Base-by-base conservation (phyloP, 352 stramenopile species). In the Elongisporangium senticosum region DNA sequence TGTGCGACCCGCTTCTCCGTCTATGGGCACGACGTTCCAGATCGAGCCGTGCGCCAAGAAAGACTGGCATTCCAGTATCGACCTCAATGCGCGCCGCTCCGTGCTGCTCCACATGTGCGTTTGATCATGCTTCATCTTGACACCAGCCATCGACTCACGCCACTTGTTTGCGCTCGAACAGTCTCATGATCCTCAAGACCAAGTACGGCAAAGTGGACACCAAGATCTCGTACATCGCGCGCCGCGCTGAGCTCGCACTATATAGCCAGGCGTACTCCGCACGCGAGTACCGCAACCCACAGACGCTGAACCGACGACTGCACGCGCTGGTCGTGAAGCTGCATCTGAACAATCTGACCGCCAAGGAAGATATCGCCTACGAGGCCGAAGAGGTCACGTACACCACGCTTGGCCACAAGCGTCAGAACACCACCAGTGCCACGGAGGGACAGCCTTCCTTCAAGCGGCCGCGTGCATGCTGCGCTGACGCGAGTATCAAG, bases 241-340 rank as follows among this genome's bases (percentile, higher is more conserved):
- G 77, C 13, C 74, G 77, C 8, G 77, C 77, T 0, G 77, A 87
- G 59, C 62, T 87, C 40, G 77, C 77, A 5, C 60, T 87, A 1
- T 87, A 85, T 60, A 72, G 57, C 3, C 74, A 83, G 21, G 77
- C 77, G 23, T 74, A 75, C 64, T 83, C 77, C 0, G 61, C 64
- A 0, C 65, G 61, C 63, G 77, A 87, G 56, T 87, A 85, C 63
- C 59, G 75, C 52, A 83, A 87, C 54, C 68, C 73, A 6, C 74
- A 76, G 50, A 83, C 77, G 10, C 70, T 87, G n/a, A 79, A 72
- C 59, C 68, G 72, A 3, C 75, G 77, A 4, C 62, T 87, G 5
- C 74, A 85, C 58, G 76, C 74, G 33, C 63, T 87, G 14, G 76
- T 87, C 5, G 65, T 87, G 14, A 87, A 87, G 63, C 67, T 87